Evolutionary conservation across 768 basidiomycete genomes (phyloP), one percentile per base, ranked within the genome.

Genomic region (Calocera cornea): DNA sequence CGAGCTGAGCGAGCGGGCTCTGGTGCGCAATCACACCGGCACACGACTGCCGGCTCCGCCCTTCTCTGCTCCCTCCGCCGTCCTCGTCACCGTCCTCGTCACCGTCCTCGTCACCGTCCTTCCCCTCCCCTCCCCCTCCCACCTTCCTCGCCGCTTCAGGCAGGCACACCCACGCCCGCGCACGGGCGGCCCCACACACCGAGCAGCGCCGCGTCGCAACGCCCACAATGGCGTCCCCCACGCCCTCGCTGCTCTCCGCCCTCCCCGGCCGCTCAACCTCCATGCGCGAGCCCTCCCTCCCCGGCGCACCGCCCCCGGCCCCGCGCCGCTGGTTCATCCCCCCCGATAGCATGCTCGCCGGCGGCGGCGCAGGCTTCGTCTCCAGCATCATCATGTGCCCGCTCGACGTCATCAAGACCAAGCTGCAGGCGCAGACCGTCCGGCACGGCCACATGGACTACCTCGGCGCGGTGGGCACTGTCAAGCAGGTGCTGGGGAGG

Each of bases 331-430:
- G 64, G 54, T 67, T 34, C 66, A 60, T 16, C 65, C 72, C 71
- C 66, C 69, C 67, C 17, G 72, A 78, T 70, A 77, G 75, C 36
- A 79, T 79, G 76, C 68, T 79, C 34, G 92, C 97, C 75, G 97
- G 97, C 67, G 95, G 95, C 40, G 93, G 93, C 34, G 93, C 95
- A 66, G 97, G 97, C 68, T 81, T 99, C 69, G 87, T 93, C 71
- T 89, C 92, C 64, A 90, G 89, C 77, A 81, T 98, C 69, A 90
- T 92, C 67, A 98, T 95, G 7, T 99, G 97, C 77, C 97, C 97
- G 12, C 82, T 99, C 64, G 97, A 99, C 77, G 95, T 99, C 67
- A 83, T 99, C 78, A 99, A 98, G 82, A 99, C 97, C 2, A 91
- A 92, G 71, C 78, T 99, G 64, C 97, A 99, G 79, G 97, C 97